Conservation (phyloP, 2,329 filamentous ascomycete species). For the Coleophoma cylindrospora region DNA sequence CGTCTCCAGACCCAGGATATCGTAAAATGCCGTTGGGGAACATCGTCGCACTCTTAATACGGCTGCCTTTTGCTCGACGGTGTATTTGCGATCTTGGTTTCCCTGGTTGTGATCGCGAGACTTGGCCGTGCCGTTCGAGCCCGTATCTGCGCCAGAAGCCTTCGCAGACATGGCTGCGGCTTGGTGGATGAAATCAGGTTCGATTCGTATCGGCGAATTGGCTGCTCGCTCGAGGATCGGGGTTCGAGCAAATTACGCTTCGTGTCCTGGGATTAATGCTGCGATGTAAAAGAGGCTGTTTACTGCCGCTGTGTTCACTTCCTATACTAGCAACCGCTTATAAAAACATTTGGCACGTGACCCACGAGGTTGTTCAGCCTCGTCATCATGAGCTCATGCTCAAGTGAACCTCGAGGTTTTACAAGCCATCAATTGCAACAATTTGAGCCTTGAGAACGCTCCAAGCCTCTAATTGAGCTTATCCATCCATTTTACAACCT, state of each 20-base stretch:
- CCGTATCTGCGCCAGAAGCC: constrained; percentile 35
- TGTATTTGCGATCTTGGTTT: constrained; percentile 65
- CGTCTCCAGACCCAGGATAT: constrained; percentile 74
- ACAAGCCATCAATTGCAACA: no score
- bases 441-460: background rate
- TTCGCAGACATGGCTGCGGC: constrained; percentile 27
- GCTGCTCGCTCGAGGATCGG: no score
- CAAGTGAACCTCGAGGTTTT: no score
- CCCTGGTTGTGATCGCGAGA: constrained; percentile 51
- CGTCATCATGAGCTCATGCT: background rate
- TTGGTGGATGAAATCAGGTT: no score
- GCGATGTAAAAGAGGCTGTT: no score
- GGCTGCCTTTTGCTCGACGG: constrained; percentile 83
- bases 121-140: constrained; percentile 27
- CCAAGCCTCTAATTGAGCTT: background rate
- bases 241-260: no score
- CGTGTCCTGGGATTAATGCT: no score
- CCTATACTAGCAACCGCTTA: background rate
- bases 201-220: no score
- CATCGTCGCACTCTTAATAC: constrained; percentile 87
- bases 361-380: background rate
- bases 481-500: background rate
- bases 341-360: background rate
- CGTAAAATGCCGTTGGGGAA: constrained; percentile 84
- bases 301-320: background rate